Evolutionary conservation across 768 basidiomycete species (phyloP), one percentile per base, ranked within the genome.

Genomic region (Pholiota microspora): DNA sequence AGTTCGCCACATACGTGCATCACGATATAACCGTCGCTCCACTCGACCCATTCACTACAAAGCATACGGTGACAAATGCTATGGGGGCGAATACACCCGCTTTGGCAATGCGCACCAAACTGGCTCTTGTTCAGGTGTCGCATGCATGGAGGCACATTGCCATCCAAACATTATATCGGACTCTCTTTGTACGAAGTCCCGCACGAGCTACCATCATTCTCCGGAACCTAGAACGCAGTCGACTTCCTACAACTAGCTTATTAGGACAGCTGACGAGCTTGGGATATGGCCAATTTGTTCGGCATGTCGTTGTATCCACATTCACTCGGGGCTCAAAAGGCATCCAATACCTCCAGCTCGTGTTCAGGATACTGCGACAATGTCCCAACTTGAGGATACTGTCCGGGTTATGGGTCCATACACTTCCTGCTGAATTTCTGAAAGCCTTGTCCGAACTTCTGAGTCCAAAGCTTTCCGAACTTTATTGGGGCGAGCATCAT

Each of bases 1-100:
- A 79, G 52, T 81, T 79, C 62, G 76, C 79, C 4, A 81, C 80
- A 13, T 75, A 79, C 62, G 69, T 78, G 47, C 75, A 78, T 56
- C 68, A 67, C 7, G 66, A 76, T 40, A 69, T 71, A 42, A 72
- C 76, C 28, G 69, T 82, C 57, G 68, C 68, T 18, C 77, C 77
- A 7, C 59, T 76, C 46, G 73, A 81, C 63, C 78, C 82, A 5
- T 82, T 83, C 61, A 62, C 65, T 7, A 66, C 68, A 18, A 71
- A 70, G 56, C 71, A 69, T 47, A 63, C 69, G 2, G 75, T 76
- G 0, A 73, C 69, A 51, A 75, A 77, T 61, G 75, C 70, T 8
- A 73, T 78, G 71, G 78, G 71, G 6, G 60, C 70, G 15, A 83
- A 83, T 59, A 75, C 77, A 8, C 77, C 76, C 2, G 67, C 71